Conservation (phyloP, 345 rosid genomes). For the Populus simonii region DNA sequence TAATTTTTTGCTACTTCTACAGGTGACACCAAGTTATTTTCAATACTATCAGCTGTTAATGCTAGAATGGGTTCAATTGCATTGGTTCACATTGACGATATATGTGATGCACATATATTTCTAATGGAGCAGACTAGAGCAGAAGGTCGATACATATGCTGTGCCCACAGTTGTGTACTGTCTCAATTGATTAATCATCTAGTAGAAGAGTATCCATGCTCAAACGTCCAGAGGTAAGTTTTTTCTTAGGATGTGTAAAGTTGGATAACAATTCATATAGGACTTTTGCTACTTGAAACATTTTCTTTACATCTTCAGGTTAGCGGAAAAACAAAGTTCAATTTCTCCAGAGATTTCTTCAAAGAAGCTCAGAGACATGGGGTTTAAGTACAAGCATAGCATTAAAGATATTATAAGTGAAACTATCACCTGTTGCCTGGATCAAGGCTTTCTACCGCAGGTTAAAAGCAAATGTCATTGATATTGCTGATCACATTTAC, state of each 20-base stretch:
- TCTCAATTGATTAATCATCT: constrained; percentile 43
- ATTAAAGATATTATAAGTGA: constrained; percentile 50
- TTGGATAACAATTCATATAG: neutral
- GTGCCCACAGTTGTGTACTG: constrained; percentile 41
- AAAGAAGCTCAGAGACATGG: constrained; percentile 56
- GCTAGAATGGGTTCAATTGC: constrained; percentile 75
- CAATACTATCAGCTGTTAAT: constrained; percentile 62
- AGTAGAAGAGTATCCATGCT: constrained; percentile 31
- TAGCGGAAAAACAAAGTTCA: constrained; percentile 18
- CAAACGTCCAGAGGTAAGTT: constrained; percentile 35
- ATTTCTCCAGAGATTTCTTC: constrained; percentile 63
- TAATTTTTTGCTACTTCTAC: constrained; percentile 6
- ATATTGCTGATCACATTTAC: neutral
- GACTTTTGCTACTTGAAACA: neutral
- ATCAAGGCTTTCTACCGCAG: constrained; percentile 39
- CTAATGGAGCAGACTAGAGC: constrained; percentile 55
- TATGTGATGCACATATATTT: constrained; percentile 67
- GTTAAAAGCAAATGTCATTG: constrained; percentile 1
- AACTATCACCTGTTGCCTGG: constrained; percentile 40
- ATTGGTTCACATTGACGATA: constrained; percentile 72
- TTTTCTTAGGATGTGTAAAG: neutral
- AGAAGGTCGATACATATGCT: constrained; percentile 64
- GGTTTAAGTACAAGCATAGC: constrained; percentile 56
- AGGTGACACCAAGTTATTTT: constrained; percentile 56
- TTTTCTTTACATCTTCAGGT: constrained; percentile 26